Percentiles rank a stretch among this genome's conserved stretches.
Conservation (phyloP, 306 rosid genomes). For the Prunus kanzakura region DNA sequence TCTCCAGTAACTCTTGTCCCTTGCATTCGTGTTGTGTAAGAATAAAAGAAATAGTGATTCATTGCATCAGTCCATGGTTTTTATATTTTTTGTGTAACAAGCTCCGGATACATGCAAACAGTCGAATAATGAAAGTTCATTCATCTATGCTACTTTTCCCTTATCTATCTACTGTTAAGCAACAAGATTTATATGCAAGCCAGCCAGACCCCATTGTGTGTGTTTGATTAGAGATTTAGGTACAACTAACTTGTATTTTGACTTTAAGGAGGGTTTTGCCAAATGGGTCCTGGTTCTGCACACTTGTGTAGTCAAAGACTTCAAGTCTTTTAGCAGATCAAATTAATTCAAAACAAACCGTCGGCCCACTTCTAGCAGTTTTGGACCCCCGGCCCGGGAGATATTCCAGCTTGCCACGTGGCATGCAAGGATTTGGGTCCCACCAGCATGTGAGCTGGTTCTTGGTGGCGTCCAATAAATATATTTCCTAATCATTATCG, state of each 20-base stretch:
- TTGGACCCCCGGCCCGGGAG: background rate
- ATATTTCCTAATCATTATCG: background rate
- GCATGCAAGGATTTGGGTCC: background rate
- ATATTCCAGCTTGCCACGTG: background rate
- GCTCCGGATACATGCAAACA: background rate
- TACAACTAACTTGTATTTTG: background rate
- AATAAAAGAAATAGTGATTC: background rate
- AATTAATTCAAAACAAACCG: background rate
- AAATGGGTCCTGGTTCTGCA: too few species aligned
- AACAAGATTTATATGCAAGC: background rate
- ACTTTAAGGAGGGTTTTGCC: background rate
- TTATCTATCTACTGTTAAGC: background rate
- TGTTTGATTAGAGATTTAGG: slow-evolving; percentile 4
- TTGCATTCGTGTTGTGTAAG: background rate
- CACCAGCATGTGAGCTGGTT: slow-evolving; percentile 5
- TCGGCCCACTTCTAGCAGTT: background rate
- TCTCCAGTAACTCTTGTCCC: background rate
- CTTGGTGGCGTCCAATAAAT: background rate
- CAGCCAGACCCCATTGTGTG: background rate
- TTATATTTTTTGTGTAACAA: background rate
- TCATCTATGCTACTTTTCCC: background rate
- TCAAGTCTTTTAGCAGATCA: background rate
- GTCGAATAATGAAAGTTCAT: background rate
- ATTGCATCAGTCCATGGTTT: background rate
- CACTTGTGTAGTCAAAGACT: background rate